Evolutionary conservation across 495 filamentous ascomycete genomes (phyloP).

Genomic region (Penicillium simplicissimum): DNA sequence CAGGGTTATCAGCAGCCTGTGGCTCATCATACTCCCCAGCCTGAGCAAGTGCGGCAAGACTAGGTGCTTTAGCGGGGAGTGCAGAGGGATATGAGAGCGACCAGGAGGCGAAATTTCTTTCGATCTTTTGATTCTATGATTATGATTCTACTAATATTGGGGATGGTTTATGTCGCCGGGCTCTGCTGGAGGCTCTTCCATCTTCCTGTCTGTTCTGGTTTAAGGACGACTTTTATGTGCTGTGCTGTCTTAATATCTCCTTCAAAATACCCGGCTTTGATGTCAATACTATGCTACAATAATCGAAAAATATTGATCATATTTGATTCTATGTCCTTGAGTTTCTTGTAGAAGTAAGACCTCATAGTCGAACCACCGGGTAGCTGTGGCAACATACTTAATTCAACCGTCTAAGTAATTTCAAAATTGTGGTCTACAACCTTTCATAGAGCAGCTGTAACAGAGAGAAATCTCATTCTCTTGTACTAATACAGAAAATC

Average conservation of each 20-base stretch:
- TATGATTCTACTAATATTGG: background rate
- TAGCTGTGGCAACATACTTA: background rate
- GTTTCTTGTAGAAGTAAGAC: background rate
- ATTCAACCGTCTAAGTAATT: too few relatives aligned
- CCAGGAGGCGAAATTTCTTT: too few relatives aligned
- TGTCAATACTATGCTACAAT: constrained; percentile 7
- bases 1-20: constrained; percentile 1
- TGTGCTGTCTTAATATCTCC: background rate
- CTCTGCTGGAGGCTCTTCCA: background rate
- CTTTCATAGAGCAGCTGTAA: background rate
- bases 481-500: background rate
- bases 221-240: background rate
- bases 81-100: background rate
- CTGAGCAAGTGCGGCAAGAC: background rate
- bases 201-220: background rate
- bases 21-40: background rate
- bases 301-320: background rate
- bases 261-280: constrained; percentile 11
- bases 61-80: background rate
- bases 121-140: background rate
- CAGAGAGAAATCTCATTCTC: background rate
- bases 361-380: background rate
- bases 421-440: background rate
- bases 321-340: background rate
- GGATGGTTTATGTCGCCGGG: background rate